Evolutionary conservation across 2,329 filamentous ascomycete genomes (phyloP).

Genomic region (Geosmithia morbida): DNA sequence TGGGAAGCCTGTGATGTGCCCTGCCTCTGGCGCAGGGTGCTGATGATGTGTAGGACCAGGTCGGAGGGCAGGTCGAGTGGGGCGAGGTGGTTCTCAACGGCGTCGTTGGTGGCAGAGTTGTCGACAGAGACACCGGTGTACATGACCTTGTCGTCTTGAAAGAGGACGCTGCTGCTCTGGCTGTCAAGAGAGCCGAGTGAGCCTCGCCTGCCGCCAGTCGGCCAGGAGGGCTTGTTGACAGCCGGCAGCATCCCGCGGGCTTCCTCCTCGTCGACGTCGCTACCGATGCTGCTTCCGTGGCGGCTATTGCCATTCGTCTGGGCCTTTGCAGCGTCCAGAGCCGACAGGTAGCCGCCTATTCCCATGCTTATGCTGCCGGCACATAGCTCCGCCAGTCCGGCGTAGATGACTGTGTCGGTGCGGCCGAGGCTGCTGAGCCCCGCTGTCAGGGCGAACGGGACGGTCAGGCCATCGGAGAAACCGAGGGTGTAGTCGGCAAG

Average conservation of each 20-base stretch:
- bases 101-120: neutral
- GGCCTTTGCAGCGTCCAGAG: conserved; percentile 19
- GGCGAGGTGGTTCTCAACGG: conserved; percentile 16
- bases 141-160: neutral
- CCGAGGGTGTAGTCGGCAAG: conserved; percentile 56
- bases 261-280: conserved; percentile 8
- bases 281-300: neutral
- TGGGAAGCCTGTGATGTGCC: neutral
- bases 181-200: neutral
- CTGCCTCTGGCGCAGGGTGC: conserved; percentile 3
- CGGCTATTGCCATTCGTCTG: neutral
- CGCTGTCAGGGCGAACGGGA: conserved; percentile 61
- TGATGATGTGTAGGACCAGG: conserved; percentile 2
- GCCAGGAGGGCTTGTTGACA: neutral
- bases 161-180: neutral
- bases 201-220: neutral
- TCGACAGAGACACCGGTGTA: neutral
- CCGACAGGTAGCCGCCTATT: conserved; percentile 54
- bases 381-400: conserved; percentile 55
- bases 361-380: conserved; percentile 63
- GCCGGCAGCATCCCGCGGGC: conserved; percentile 10
- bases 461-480: conserved; percentile 60
- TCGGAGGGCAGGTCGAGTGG: conserved; percentile 13
- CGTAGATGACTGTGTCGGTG: conserved; percentile 49
- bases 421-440: conserved; percentile 48